phyloP scores from a whole-genome alignment of 2,329 filamentous ascomycete genomes.

The Blastomyces percursus region DNA sequence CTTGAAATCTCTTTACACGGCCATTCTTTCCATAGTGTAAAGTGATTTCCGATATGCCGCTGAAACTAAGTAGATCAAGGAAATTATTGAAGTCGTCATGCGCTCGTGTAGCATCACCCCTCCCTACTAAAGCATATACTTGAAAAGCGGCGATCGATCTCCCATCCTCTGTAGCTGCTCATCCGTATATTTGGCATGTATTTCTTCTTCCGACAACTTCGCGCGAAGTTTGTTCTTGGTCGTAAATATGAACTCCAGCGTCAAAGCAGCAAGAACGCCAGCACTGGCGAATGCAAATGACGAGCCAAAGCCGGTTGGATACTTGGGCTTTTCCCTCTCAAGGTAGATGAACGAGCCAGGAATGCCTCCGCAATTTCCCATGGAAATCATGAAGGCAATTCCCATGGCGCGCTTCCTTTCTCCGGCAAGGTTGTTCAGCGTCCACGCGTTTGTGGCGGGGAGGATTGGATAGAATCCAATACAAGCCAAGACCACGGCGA shows the following conservation, averaged over 20 bases:
- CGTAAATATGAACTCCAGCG: conserved; percentile 22
- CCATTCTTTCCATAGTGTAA: background rate
- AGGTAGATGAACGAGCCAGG: conserved; percentile 26
- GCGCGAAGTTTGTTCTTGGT: conserved; percentile 26
- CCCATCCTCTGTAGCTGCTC: conserved; percentile 28
- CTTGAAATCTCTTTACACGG: background rate
- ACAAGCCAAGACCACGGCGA: conserved; percentile 36
- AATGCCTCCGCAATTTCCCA: conserved; percentile 31
- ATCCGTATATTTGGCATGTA: conserved; percentile 24
- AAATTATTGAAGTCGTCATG: background rate
- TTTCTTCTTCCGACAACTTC: conserved; percentile 24
- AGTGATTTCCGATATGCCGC: background rate
- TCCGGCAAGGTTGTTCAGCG: conserved; percentile 29
- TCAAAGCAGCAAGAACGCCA: conserved; percentile 16
- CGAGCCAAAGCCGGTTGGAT: conserved; percentile 24
- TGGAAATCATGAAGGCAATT: conserved; percentile 32
- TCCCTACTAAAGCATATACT: conserved; percentile 18
- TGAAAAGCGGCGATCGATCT: conserved; percentile 29
- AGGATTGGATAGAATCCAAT: conserved; percentile 37
- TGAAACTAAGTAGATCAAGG: background rate
- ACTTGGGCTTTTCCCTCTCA: conserved; percentile 22
- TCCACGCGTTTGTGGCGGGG: conserved; percentile 35
- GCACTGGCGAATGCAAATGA: conserved; percentile 21
- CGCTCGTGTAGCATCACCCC: background rate
- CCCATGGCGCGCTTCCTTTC: conserved; percentile 32